phyloP scores from a whole-genome alignment of 352 stramenopile genomes.

The Phytophthora sojae region DNA sequence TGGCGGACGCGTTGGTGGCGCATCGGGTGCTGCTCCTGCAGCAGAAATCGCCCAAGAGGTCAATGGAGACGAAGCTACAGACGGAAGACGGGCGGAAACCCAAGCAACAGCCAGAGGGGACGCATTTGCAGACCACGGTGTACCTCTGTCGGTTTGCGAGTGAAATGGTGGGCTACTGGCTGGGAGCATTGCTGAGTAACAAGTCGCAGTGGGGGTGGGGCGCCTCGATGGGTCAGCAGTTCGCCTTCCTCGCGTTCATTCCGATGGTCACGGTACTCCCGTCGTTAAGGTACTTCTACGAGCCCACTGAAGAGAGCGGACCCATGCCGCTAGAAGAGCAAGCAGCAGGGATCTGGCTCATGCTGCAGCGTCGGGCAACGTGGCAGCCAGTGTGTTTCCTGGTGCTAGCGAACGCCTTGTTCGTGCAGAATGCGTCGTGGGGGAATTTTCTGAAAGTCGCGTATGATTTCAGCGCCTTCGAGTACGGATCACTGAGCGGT shows the following conservation, averaged over 20 bases:
- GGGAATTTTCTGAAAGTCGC: slow-evolving; percentile 82
- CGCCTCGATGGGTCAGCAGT: slow-evolving; percentile 70
- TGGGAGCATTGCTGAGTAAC: slow-evolving; percentile 71
- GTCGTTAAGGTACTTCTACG: slow-evolving; percentile 61
- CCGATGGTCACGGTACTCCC: slow-evolving; percentile 70
- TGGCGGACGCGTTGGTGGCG: slow-evolving; percentile 78
- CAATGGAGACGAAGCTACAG: slow-evolving; percentile 26
- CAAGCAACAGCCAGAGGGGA: slow-evolving; percentile 45
- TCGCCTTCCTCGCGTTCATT: slow-evolving; percentile 63
- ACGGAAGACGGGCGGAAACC: slow-evolving; percentile 17
- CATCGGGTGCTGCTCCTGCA: slow-evolving; percentile 56
- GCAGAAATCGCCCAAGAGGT: slow-evolving; percentile 19
- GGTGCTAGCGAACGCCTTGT: slow-evolving; percentile 62
- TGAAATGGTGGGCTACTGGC: slow-evolving; percentile 84
- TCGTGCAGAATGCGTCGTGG: slow-evolving; percentile 83
- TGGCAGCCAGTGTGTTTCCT: slow-evolving; percentile 84
- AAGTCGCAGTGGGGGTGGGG: slow-evolving; percentile 56
- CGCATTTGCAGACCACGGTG: slow-evolving; percentile 68
- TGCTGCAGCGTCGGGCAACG: slow-evolving; percentile 73
- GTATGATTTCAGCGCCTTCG: slow-evolving; percentile 76
- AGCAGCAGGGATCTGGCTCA: slow-evolving; percentile 53
- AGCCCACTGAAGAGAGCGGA: slow-evolving; percentile 44
- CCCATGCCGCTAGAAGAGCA: slow-evolving; percentile 48
- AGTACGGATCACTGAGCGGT: slow-evolving; percentile 78
- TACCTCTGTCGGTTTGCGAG: slow-evolving; percentile 83